phyloP scores from a whole-genome alignment of 257 asterid species.

The Solanum sejunctum region DNA sequence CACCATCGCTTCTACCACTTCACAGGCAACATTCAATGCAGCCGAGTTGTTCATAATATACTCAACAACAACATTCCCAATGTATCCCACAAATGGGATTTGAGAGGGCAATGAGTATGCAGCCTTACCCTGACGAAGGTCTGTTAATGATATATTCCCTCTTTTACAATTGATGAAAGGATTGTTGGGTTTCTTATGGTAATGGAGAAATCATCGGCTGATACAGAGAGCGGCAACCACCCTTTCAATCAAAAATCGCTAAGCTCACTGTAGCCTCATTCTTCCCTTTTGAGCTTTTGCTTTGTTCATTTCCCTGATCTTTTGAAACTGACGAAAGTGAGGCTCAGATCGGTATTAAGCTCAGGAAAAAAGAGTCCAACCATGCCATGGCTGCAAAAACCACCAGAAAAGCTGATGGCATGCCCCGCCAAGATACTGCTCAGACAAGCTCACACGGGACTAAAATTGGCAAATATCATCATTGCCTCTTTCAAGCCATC shows the following conservation, averaged over 20 bases:
- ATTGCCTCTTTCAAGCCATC: not conserved
- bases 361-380: not conserved
- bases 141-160: not conserved
- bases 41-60: not conserved
- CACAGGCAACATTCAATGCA: not conserved
- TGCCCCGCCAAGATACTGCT: slow-evolving; percentile 40
- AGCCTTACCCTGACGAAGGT: not conserved
- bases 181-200: not conserved
- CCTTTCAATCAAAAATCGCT: slow-evolving; percentile 9
- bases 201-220: slow-evolving; percentile 9
- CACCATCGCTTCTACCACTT: not conserved
- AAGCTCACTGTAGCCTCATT: not conserved
- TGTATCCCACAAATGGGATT: not conserved
- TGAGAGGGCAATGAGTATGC: not conserved
- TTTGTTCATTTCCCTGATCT: not conserved
- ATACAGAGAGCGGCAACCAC: slow-evolving; percentile 40
- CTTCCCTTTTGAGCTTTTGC: not conserved
- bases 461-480: not conserved
- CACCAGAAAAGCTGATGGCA: slow-evolving; percentile 7
- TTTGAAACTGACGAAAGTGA: not conserved
- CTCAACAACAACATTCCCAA: not conserved
- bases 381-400: slow-evolving; percentile 9
- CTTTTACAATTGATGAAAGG: not conserved
- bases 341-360: not conserved
- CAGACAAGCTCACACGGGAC: not conserved